Percentiles rank a stretch among this genome's conserved stretches.
Conservation (phyloP, 441 rosid species). For the Aquilaria agallochum region DNA sequence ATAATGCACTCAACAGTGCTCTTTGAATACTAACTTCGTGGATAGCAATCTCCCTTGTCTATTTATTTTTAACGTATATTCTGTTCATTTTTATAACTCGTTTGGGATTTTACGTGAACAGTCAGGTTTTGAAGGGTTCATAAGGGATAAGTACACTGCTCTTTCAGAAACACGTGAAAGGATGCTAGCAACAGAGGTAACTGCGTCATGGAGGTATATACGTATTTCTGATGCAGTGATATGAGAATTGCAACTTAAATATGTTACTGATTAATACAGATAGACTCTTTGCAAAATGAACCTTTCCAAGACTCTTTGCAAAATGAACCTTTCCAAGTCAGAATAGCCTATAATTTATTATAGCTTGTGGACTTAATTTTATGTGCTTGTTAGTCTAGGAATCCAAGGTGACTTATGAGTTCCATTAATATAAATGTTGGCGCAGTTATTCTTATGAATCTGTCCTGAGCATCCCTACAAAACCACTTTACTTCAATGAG, state of each 20-base stretch:
- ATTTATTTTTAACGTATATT: too few species aligned
- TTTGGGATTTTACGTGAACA: constrained; percentile 31
- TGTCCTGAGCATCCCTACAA: constrained; percentile 46
- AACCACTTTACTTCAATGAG: constrained; percentile 59
- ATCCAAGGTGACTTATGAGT: too few species aligned
- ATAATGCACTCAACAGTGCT: too few species aligned
- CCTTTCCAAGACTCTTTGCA: too few species aligned
- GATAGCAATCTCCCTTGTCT: too few species aligned
- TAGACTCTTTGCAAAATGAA: too few species aligned
- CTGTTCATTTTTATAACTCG: too few species aligned
- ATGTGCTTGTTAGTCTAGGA: constrained; percentile 8
- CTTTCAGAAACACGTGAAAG: constrained; percentile 91
- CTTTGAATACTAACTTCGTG: too few species aligned
- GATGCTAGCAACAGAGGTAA: constrained; percentile 84
- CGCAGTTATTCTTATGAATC: constrained; percentile 78
- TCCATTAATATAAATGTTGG: constrained; percentile 9
- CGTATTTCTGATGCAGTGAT: neutral
- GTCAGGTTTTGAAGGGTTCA: constrained; percentile 94
- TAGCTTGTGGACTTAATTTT: neutral
- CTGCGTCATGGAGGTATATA: constrained; percentile 79
- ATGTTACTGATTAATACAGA: neutral
- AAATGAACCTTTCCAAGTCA: too few species aligned
- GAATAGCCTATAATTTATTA: too few species aligned
- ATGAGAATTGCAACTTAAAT: too few species aligned
- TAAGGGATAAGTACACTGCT: constrained; percentile 81